A percentile compares a stretch with the other conserved stretches of the same genome.
phyloP scores from a whole-genome alignment of 352 stramenopile species.

The Globisporangium irregulare region DNA sequence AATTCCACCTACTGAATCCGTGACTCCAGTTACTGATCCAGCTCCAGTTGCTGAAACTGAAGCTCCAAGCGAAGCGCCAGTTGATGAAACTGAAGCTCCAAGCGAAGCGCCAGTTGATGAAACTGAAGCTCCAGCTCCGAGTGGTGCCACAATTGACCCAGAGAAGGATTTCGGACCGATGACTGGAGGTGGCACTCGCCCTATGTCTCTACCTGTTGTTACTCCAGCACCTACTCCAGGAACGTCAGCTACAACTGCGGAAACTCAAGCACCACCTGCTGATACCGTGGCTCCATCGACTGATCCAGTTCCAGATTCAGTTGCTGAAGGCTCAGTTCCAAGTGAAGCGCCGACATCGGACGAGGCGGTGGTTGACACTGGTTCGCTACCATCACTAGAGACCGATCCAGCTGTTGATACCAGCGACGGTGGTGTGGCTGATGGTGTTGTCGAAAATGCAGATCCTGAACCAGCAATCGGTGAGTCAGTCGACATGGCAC shows the following conservation, averaged over 20 bases:
- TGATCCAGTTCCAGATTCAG: neutral
- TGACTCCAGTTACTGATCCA: neutral
- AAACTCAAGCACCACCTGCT: neutral
- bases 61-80: neutral
- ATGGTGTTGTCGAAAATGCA: neutral
- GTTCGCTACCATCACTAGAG: neutral
- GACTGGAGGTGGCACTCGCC: neutral
- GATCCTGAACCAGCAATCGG: neutral
- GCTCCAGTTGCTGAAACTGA: neutral
- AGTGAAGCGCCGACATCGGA: neutral
- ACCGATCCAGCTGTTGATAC: neutral
- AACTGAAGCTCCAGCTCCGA: neutral
- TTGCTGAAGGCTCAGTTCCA: neutral
- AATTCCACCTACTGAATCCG: neutral
- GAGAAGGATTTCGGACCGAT: constrained; percentile 4
- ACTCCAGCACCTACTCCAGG: neutral
- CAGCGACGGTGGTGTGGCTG: neutral
- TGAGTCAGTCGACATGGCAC: neutral
- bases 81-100: neutral
- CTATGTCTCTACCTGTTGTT: neutral
- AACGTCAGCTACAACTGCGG: neutral
- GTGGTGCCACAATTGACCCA: neutral
- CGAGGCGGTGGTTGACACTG: neutral
- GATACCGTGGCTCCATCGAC: neutral
- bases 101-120: neutral